These are phyloP conservation scores for Euptelea pleiosperma DNA, from an alignment of 164 flowering plant species.

Conservation along the genomic window DNA sequence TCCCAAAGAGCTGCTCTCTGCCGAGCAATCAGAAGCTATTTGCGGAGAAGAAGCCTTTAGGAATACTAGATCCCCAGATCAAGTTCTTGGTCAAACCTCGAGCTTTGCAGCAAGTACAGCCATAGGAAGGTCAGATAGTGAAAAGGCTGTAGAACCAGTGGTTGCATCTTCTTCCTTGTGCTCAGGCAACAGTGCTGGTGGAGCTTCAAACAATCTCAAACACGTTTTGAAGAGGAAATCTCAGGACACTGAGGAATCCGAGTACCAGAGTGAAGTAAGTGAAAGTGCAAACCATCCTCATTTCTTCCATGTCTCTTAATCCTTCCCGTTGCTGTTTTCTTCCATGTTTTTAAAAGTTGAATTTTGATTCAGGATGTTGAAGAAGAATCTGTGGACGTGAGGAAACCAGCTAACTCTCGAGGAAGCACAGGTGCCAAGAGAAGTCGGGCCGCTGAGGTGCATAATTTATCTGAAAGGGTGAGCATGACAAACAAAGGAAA, in stretches of 20 bases:
- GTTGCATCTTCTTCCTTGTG: constrained; percentile 77
- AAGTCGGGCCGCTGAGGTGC: constrained; percentile 97
- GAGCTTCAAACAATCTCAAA: constrained; percentile 46
- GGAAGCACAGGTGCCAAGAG: constrained; percentile 63
- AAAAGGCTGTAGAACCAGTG: constrained; percentile 41
- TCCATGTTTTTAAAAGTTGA: background rate
- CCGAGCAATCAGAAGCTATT: constrained; percentile 26
- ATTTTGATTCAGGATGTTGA: constrained; percentile 65
- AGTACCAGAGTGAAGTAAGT: constrained; percentile 75
- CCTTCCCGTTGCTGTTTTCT: too few species aligned
- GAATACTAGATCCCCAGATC: constrained; percentile 24
- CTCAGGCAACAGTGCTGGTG: constrained; percentile 64
- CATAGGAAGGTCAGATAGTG: constrained; percentile 32
- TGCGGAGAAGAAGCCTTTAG: constrained; percentile 27
- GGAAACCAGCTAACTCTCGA: constrained; percentile 39
- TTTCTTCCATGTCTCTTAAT: background rate
- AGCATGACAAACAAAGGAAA: constrained; percentile 17
- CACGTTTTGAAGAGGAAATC: constrained; percentile 53
- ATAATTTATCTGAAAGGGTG: constrained; percentile 95
- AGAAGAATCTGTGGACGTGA: constrained; percentile 67
- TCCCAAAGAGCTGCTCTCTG: constrained; percentile 23
- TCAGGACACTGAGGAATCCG: constrained; percentile 57
- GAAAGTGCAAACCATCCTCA: background rate
- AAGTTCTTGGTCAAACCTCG: constrained; percentile 19
- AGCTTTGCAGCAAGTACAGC: constrained; percentile 31